A percentile compares a stretch with the other conserved stretches of the same genome.
Evolutionary conservation across 129 eudicot species (phyloP).

Genomic region (Centaurea solstitialis): DNA sequence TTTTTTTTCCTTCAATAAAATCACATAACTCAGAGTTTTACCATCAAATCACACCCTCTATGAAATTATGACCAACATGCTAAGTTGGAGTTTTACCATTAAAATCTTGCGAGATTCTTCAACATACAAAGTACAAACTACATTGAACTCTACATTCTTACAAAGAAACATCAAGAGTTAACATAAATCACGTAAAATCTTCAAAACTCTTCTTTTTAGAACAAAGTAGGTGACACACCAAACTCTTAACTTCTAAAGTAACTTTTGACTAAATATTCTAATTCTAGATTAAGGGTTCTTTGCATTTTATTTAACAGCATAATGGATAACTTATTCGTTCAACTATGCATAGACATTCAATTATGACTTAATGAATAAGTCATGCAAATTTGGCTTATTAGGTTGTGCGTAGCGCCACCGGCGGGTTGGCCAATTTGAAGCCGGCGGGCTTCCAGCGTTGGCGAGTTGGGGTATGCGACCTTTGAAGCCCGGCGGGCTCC

Average conservation of each 20-base stretch:
- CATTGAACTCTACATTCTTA: background rate
- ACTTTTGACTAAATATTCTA: background rate
- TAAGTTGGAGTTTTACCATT: background rate
- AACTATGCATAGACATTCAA: background rate
- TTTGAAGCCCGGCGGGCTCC: no score
- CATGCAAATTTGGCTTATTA: no score
- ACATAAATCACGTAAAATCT: background rate
- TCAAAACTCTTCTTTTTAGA: background rate
- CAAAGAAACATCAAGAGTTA: background rate
- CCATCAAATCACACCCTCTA: background rate
- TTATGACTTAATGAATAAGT: no score
- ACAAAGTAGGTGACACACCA: background rate
- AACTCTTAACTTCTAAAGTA: background rate
- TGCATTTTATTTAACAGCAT: background rate
- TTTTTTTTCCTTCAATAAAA: background rate
- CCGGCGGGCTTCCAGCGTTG: no score
- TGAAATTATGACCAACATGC: background rate
- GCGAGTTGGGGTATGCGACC: no score
- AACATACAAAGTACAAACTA: background rate
- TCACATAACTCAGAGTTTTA: background rate
- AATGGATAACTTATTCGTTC: background rate
- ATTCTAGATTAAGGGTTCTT: background rate
- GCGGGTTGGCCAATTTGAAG: no score
- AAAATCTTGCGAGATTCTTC: background rate
- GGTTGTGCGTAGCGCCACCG: no score